Conservation (phyloP, 108 stramenopile genomes). For the Nannochloropsis oceanica region DNA sequence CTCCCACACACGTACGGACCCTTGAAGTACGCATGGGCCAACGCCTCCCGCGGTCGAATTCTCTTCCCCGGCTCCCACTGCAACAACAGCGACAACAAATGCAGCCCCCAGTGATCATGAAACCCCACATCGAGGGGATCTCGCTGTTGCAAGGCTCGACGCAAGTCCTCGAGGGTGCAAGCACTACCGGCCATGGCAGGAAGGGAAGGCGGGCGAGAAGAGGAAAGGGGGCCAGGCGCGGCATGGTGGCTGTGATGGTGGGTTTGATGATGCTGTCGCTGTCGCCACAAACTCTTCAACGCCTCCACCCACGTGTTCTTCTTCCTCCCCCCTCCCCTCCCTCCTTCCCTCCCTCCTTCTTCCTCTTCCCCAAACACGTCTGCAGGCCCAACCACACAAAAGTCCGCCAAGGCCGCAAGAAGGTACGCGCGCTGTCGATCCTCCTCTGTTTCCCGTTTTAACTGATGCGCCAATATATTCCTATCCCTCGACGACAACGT, state of each 20-base stretch:
- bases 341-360: neutral
- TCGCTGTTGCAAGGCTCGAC: conserved; percentile 19
- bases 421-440: neutral
- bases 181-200: neutral
- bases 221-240: neutral
- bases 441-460: neutral
- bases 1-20: conserved; percentile 12
- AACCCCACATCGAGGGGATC: conserved; percentile 32
- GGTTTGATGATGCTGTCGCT: neutral
- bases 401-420: conserved; percentile 33
- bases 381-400: neutral
- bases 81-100: conserved; percentile 28
- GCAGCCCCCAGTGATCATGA: conserved; percentile 31
- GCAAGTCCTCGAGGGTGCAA: neutral
- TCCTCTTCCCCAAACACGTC: neutral
- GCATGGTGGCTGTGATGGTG: neutral
- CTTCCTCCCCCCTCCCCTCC: neutral
- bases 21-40: conserved; percentile 33
- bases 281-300: neutral
- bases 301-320: neutral
- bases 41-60: conserved; percentile 20
- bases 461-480: neutral
- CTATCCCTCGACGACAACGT: conserved; percentile 28
- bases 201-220: neutral
- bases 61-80: conserved; percentile 30